These are phyloP conservation scores for Solanum chacoense DNA, from an alignment of 305 asterid genomes.

Conservation along the genomic window DNA sequence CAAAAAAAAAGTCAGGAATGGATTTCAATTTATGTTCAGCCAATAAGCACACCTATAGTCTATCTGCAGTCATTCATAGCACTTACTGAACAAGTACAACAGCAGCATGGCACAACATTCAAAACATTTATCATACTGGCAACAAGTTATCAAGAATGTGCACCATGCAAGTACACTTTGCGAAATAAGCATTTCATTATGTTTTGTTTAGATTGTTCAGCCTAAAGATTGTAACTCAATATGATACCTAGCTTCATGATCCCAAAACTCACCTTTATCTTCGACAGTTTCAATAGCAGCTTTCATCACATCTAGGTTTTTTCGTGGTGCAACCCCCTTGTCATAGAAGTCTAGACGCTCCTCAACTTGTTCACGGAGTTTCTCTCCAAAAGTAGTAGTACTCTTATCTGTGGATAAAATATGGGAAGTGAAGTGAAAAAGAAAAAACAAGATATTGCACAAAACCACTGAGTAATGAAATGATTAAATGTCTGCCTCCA, in stretches of 20 bases:
- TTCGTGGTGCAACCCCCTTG: conserved; percentile 95
- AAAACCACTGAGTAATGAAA: background rate
- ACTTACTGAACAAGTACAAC: background rate
- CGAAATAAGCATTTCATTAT: background rate
- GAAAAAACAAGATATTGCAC: background rate
- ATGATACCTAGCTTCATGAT: background rate
- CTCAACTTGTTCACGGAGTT: conserved; percentile 96
- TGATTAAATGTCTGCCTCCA: background rate
- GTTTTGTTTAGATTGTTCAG: background rate
- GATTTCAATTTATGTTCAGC: background rate
- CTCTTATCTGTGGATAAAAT: conserved; percentile 37
- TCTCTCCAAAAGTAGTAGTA: conserved; percentile 75
- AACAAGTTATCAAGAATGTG: background rate
- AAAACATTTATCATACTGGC: background rate
- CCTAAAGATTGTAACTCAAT: background rate
- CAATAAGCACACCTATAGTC: background rate
- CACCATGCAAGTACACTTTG: background rate
- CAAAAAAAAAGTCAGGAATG: background rate
- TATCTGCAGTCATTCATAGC: background rate
- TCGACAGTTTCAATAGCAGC: conserved; percentile 47
- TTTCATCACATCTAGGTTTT: conserved; percentile 86
- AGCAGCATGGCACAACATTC: background rate
- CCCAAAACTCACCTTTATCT: conserved; percentile 35
- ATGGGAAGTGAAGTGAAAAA: background rate
- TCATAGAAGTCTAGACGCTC: conserved; percentile 91